Evolutionary conservation across 805 yeast species (phyloP).

Genomic region (Metschnikowia arizonensis): DNA sequence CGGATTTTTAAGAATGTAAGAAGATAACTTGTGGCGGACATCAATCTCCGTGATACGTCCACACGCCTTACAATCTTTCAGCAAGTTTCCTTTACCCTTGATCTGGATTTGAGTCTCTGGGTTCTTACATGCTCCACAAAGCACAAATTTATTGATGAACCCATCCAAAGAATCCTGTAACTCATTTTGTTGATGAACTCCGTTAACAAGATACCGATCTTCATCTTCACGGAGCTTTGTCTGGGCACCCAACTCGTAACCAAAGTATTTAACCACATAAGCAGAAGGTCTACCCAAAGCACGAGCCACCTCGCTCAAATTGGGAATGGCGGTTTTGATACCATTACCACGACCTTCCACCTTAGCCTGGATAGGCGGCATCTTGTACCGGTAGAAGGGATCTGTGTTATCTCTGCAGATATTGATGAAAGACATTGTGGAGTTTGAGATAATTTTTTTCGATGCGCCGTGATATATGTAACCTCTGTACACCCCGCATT

Average conservation of each 20-base stretch:
- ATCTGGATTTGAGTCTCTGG: slow-evolving; percentile 93
- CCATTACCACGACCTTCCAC: slow-evolving; percentile 99
- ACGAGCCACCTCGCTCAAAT: slow-evolving; percentile 88
- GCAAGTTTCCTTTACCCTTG: slow-evolving; percentile 67
- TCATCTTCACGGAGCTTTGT: slow-evolving; percentile 73
- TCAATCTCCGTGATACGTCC: slow-evolving; percentile 85
- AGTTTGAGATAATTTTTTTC: not conserved
- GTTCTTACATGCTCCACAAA: slow-evolving; percentile 92
- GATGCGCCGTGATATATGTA: not conserved
- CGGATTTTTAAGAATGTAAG: slow-evolving; percentile 87
- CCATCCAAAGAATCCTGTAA: slow-evolving; percentile 94
- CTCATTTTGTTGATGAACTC: slow-evolving; percentile 85
- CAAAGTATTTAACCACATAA: slow-evolving; percentile 90
- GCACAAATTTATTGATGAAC: slow-evolving; percentile 85
- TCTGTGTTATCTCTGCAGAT: slow-evolving; percentile 96
- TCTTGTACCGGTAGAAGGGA: slow-evolving; percentile 98
- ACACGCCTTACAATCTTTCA: slow-evolving; percentile 97
- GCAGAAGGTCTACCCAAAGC: slow-evolving; percentile 91
- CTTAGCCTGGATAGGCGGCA: slow-evolving; percentile 97
- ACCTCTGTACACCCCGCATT: slow-evolving; percentile 19
- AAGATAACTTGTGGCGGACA: slow-evolving; percentile 79
- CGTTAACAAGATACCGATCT: slow-evolving; percentile 90
- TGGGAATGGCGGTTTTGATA: slow-evolving; percentile 91
- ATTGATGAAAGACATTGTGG: slow-evolving; percentile 77
- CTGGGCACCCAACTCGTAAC: slow-evolving; percentile 96